Evolutionary conservation across 164 flowering plant genomes (phyloP).

Genomic region (Sedum album): DNA sequence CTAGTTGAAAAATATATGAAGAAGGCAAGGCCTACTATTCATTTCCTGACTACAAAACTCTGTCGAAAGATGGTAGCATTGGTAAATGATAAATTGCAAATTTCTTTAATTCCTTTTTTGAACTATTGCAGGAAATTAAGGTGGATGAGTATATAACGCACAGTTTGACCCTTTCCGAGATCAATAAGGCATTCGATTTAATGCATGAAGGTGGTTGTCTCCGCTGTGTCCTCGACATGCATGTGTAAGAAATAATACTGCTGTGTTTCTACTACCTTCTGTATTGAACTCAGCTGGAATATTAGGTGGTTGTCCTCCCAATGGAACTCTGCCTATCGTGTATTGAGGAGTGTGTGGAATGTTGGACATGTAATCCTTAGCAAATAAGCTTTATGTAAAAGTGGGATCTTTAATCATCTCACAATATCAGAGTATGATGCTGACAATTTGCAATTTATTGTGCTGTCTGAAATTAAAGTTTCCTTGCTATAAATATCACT

Average conservation of each 20-base stretch:
- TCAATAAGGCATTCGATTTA: constrained; percentile 82
- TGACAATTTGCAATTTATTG: too few species aligned
- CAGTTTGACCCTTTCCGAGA: constrained; percentile 61
- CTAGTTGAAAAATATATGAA: constrained; percentile 98
- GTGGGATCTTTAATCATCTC: not conserved
- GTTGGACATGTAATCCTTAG: not conserved
- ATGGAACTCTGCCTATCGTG: not conserved
- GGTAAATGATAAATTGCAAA: too few species aligned
- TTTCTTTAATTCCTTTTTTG: not conserved
- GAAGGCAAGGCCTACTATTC: constrained; percentile 40
- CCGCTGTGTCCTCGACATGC: constrained; percentile 66
- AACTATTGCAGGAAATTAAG: constrained; percentile 74
- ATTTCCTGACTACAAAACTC: not conserved
- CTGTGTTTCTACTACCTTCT: not conserved
- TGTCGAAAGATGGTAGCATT: too few species aligned
- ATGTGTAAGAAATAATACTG: constrained; percentile 5
- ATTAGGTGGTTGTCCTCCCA: too few species aligned
- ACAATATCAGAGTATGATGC: too few species aligned
- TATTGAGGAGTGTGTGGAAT: not conserved
- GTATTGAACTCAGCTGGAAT: not conserved
- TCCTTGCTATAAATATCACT: too few species aligned
- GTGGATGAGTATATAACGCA: constrained; percentile 94
- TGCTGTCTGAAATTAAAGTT: too few species aligned
- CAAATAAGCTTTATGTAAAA: not conserved
- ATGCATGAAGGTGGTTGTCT: constrained; percentile 89